Evolutionary conservation across 2,329 filamentous ascomycete genomes (phyloP).

Genomic region (Diplodia intermedia): DNA sequence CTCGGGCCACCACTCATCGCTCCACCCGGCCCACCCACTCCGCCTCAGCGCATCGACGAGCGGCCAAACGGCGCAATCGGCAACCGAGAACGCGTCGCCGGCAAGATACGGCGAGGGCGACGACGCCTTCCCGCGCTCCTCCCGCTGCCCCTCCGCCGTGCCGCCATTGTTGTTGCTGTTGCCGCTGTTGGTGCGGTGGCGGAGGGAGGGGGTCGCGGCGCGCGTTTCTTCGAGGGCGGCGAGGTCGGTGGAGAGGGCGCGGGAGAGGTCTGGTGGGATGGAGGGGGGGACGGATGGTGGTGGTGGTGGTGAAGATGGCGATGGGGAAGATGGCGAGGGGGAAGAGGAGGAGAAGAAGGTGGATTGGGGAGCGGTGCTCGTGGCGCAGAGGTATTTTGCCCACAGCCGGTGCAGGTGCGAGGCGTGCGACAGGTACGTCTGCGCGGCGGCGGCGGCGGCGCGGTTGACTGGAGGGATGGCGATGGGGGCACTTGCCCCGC

Average conservation of each 20-base stretch:
- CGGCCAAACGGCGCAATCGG: constrained; percentile 46
- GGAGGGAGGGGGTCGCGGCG: neutral
- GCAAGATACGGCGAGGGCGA: constrained; percentile 38
- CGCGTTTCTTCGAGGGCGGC: constrained; percentile 38
- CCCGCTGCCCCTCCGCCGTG: no score
- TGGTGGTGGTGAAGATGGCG: neutral
- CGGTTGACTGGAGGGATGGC: neutral
- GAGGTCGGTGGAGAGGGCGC: constrained; percentile 36
- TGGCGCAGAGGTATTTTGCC: constrained; percentile 31
- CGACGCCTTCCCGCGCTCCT: neutral
- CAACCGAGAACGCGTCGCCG: constrained; percentile 42
- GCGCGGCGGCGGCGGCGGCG: neutral
- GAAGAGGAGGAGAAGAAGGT: constrained; percentile 37
- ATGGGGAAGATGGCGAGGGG: neutral
- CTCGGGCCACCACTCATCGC: constrained; percentile 2
- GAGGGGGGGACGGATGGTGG: neutral
- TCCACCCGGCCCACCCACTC: constrained; percentile 36
- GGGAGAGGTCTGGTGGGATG: constrained; percentile 30
- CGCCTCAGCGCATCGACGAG: constrained; percentile 40
- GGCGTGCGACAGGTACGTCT: constrained; percentile 12
- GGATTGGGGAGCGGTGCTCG: constrained; percentile 37
- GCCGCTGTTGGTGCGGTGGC: neutral
- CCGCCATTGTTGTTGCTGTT: neutral
- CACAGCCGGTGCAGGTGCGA: constrained; percentile 6
- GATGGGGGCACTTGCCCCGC: fast-evolving